phyloP scores from a whole-genome alignment of 2,329 filamentous ascomycete species.

The Diaporthe sp. region DNA sequence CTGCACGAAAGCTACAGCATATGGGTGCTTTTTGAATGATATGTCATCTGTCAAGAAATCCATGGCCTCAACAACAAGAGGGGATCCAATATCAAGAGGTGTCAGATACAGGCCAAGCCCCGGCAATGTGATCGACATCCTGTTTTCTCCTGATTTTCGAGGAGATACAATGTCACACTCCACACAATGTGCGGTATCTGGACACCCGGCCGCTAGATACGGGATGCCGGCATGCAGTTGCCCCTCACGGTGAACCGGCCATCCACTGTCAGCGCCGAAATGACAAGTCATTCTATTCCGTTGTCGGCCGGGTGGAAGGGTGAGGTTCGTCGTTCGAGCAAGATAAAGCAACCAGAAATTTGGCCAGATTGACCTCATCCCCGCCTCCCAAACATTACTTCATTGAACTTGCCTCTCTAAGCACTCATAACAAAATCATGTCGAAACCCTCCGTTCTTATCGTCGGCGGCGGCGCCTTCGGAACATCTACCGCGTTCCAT shows the following conservation, averaged over 20 bases:
- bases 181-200: no score
- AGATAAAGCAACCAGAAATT: neutral
- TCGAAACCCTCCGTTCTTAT: slow-evolving; percentile 14
- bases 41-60: neutral
- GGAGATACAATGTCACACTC: neutral
- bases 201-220: neutral
- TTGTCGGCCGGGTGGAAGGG: neutral
- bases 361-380: no score
- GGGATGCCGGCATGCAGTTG: neutral
- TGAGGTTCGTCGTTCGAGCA: neutral
- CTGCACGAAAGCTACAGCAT: no score
- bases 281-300: neutral
- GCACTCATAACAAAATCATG: neutral
- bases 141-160: neutral
- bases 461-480: slow-evolving; percentile 24
- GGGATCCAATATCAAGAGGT: neutral
- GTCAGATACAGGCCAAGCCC: neutral
- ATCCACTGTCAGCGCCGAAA: neutral
- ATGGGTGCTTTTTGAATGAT: neutral
- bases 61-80: neutral
- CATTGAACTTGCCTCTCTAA: no score
- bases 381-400: no score
- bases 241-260: neutral
- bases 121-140: neutral
- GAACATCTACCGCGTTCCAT: slow-evolving; percentile 23